A percentile compares a stretch with the other conserved stretches of the same genome.
phyloP scores from a whole-genome alignment of 805 yeast species.

The Candida parachauliodes region DNA sequence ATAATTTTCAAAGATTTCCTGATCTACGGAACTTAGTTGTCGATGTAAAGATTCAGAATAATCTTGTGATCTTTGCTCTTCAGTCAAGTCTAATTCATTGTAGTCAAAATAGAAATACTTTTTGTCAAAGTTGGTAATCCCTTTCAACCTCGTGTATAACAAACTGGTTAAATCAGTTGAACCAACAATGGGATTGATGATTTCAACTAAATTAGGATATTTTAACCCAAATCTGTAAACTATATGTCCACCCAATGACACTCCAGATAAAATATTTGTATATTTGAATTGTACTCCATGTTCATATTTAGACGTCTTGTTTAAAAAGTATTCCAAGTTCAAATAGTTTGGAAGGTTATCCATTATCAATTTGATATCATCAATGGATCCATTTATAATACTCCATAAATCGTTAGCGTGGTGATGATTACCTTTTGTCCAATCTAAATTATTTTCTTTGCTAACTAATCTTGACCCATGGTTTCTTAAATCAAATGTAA shows the following conservation, averaged over 20 bases:
- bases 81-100: constrained; percentile 29
- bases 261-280: constrained; percentile 44
- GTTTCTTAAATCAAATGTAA: constrained; percentile 51
- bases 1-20: constrained; percentile 29
- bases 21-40: constrained; percentile 24
- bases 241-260: constrained; percentile 58
- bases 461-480: constrained; percentile 49
- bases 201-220: constrained; percentile 35
- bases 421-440: constrained; percentile 46
- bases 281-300: constrained; percentile 19
- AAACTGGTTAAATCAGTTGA: constrained; percentile 44
- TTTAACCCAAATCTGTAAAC: constrained; percentile 41
- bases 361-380: constrained; percentile 42
- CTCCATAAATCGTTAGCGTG: constrained; percentile 52
- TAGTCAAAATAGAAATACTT: constrained; percentile 31
- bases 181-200: constrained; percentile 50
- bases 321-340: constrained; percentile 26
- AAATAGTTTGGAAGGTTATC: constrained; percentile 42
- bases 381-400: constrained; percentile 43
- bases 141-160: constrained; percentile 39
- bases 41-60: constrained; percentile 36
- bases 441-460: constrained; percentile 32
- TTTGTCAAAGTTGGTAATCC: constrained; percentile 20
- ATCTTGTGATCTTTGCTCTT: constrained; percentile 18
- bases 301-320: constrained; percentile 12